Evolutionary conservation across 2,329 filamentous ascomycete genomes (phyloP).

Genomic region (Arachnomyces sp.): DNA sequence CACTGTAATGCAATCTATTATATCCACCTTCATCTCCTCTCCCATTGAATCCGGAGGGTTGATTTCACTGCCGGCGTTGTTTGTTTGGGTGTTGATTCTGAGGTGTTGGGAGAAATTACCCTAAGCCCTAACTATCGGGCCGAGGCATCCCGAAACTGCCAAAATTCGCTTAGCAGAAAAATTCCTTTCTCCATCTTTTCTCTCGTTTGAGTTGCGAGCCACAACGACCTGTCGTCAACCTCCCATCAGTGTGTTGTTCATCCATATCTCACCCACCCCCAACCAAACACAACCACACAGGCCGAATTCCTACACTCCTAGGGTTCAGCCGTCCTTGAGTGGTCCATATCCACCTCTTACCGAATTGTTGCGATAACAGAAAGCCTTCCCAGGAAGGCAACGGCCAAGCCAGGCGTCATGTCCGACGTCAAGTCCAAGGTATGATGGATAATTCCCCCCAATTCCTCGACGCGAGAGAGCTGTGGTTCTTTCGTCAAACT

Average conservation of each 20-base stretch:
- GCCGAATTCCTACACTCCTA: constrained; percentile 21
- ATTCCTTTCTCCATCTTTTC: constrained; percentile 28
- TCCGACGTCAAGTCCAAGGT: constrained; percentile 48
- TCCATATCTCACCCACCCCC: constrained; percentile 6
- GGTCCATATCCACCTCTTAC: constrained; percentile 18
- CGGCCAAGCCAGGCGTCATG: constrained; percentile 43
- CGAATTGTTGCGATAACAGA: constrained; percentile 42
- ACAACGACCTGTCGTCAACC: constrained; percentile 20
- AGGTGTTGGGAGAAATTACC: constrained; percentile 16
- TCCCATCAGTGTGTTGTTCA: no score
- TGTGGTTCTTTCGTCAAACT: neutral
- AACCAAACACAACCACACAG: constrained; percentile 8
- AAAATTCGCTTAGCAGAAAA: constrained; percentile 33
- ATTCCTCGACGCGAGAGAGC: neutral
- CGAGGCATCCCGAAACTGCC: constrained; percentile 14
- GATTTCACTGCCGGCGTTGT: no score
- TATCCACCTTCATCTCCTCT: no score
- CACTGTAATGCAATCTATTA: no score
- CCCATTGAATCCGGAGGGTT: no score
- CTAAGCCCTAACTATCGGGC: constrained; percentile 31
- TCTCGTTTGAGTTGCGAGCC: constrained; percentile 5
- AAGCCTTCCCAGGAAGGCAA: constrained; percentile 45
- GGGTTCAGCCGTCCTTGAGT: constrained; percentile 30
- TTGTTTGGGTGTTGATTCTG: no score
- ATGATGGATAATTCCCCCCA: constrained; percentile 16